Base-by-base conservation (phyloP, 768 basidiomycete species). In the Rhizopogon vulgaris region DNA sequence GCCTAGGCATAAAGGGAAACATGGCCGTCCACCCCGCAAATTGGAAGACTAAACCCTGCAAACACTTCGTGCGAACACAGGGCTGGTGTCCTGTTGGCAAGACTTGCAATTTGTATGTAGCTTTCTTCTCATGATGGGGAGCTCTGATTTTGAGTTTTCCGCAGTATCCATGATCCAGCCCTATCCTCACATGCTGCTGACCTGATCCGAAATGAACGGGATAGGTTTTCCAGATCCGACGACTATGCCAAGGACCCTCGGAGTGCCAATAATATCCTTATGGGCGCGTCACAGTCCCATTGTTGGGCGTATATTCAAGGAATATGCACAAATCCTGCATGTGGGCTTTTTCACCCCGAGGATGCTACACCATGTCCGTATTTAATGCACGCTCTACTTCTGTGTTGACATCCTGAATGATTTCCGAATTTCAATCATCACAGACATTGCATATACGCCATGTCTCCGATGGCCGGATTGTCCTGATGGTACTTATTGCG, bases 61-160 rank as follows among this genome's bases (percentile, higher is more conserved):
- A 68, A 47, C 70, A 73, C 55, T 75, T 72, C 58, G 56, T 70
- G 46, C 70, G 71, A 48, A 71, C 72, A 57, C 61, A 66, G 18
- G 73, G 73, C 1, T 69, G 68, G 69, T 78, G 75, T 58, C 75
- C 72, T 3, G 59, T 69, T 12, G 75, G 73, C 14, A 66, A 70
- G 34, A 56, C 64, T 6, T 78, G 73, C 55, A 68, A 60, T 53
- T 74, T 76, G 77, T 76, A 60, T 58, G 73, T 60, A 28, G 5
- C 48, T 48, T 32, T 25, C 49, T 34, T 39, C 1, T 37, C 3
- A 27, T 14, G 5, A 45, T 30, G 24, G 48, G 15, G 27, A 25
- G 24, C 36, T 48, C 41, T 52, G 39, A 51, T 55, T 40, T 4
- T 15, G 27, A 47, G 17, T 45, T 22, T 9, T 49, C 6, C 25